Conservation (phyloP, 1,284 basidiomycete genomes). For the Tilletia caries region DNA sequence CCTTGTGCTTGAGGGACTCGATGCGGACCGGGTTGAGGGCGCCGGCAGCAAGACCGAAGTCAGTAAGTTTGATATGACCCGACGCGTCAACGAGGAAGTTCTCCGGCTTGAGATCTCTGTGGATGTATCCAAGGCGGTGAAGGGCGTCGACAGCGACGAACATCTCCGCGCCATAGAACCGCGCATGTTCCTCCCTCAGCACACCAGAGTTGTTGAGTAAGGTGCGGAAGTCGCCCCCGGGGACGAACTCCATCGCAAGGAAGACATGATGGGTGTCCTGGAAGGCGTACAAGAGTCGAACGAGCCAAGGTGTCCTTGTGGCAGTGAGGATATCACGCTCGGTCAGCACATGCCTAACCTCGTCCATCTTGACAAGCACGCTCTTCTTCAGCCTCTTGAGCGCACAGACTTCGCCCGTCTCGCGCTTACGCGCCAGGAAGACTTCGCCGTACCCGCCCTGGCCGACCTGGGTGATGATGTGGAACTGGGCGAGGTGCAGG, state of each 20-base stretch:
- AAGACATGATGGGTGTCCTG: slow-evolving; percentile 51
- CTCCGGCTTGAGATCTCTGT: slow-evolving; percentile 97
- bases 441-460: slow-evolving; percentile 53
- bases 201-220: slow-evolving; percentile 53
- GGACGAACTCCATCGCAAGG: slow-evolving; percentile 60
- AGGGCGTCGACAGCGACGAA: slow-evolving; percentile 52
- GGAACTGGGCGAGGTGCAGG: slow-evolving; percentile 50
- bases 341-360: slow-evolving; percentile 49
- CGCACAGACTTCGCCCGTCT: slow-evolving; percentile 52
- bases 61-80: slow-evolving; percentile 96
- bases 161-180: slow-evolving; percentile 53
- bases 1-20: slow-evolving; percentile 88
- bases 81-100: slow-evolving; percentile 95
- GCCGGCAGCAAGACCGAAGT: slow-evolving; percentile 96
- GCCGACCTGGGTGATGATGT: slow-evolving; percentile 53
- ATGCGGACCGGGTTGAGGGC: slow-evolving; percentile 92
- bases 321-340: slow-evolving; percentile 53
- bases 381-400: slow-evolving; percentile 51
- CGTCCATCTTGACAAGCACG: slow-evolving; percentile 53
- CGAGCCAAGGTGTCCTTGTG: slow-evolving; percentile 51
- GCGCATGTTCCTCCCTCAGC: slow-evolving; percentile 57
- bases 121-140: slow-evolving; percentile 56
- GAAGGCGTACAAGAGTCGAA: slow-evolving; percentile 50
- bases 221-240: slow-evolving; percentile 53
- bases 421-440: slow-evolving; percentile 50